These are phyloP conservation scores for Phytophthora capsici DNA, from an alignment of 352 stramenopile genomes.

Conservation along the genomic window DNA sequence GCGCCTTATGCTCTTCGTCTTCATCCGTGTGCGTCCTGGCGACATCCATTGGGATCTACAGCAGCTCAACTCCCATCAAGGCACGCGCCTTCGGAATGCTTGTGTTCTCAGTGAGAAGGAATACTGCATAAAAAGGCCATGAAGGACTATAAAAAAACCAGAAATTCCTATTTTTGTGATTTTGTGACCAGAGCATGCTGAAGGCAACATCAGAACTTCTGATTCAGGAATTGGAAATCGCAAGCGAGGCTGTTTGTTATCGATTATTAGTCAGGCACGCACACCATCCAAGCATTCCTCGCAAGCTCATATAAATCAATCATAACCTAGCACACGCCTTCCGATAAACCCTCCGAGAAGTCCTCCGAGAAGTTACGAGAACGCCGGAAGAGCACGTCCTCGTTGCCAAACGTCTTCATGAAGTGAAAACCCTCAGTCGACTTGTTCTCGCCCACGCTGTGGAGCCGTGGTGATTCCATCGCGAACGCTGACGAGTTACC, in stretches of 20 bases:
- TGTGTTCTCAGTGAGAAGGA: slow-evolving; percentile 28
- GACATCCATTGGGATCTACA: slow-evolving; percentile 32
- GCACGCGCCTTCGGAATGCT: slow-evolving; percentile 33
- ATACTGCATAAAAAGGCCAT: slow-evolving; percentile 18
- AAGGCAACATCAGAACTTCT: neutral
- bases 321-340: slow-evolving; percentile 76
- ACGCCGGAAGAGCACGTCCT: slow-evolving; percentile 70
- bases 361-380: slow-evolving; percentile 77
- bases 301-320: slow-evolving; percentile 38
- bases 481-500: slow-evolving; percentile 50
- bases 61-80: slow-evolving; percentile 44
- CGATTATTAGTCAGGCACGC: slow-evolving; percentile 18
- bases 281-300: slow-evolving; percentile 6
- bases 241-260: slow-evolving; percentile 10
- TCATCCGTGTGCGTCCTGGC: slow-evolving; percentile 32
- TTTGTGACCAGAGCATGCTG: neutral
- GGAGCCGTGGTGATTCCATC: slow-evolving; percentile 51
- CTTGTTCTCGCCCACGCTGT: slow-evolving; percentile 47
- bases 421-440: slow-evolving; percentile 51
- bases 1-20: slow-evolving; percentile 30
- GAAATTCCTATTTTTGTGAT: neutral
- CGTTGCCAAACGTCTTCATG: slow-evolving; percentile 71
- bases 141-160: neutral
- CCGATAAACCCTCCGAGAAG: slow-evolving; percentile 73
- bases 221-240: neutral